Conservation (phyloP, 2,329 filamentous ascomycete species). For the Exophiala spinifera region DNA sequence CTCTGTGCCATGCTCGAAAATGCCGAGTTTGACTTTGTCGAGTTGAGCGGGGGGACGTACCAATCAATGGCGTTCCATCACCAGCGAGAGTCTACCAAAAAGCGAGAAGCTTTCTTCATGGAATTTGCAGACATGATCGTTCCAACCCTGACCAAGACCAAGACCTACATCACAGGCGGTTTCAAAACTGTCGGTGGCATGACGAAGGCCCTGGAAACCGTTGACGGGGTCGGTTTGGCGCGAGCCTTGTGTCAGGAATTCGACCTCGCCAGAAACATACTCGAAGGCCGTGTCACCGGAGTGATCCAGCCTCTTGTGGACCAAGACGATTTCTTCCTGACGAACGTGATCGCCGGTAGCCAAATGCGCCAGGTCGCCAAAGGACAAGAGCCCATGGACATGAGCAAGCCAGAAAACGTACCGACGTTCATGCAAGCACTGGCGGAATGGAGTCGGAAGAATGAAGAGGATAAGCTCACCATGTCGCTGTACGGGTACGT, state of each 20-base stretch:
- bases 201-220: constrained; percentile 36
- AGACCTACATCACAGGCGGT: constrained; percentile 27
- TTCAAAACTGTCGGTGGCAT: constrained; percentile 22
- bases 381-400: constrained; percentile 53
- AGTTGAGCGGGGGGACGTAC: constrained; percentile 60
- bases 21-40: constrained; percentile 47
- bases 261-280: too few relatives aligned
- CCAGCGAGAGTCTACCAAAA: constrained; percentile 53
- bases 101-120: constrained; percentile 59
- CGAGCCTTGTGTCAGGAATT: too few relatives aligned
- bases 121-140: constrained; percentile 56
- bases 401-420: constrained; percentile 48
- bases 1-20: constrained; percentile 38
- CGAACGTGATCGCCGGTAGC: constrained; percentile 46
- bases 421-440: constrained; percentile 51
- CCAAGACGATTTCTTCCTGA: constrained; percentile 52
- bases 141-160: constrained; percentile 34
- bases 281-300: constrained; percentile 39
- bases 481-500: constrained; percentile 50
- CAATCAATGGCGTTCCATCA: constrained; percentile 53
- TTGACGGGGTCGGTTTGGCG: too few relatives aligned
- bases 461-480: constrained; percentile 36
- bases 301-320: constrained; percentile 50
- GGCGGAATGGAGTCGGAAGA: constrained; percentile 42
- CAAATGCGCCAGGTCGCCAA: constrained; percentile 55